Evolutionary conservation across 352 stramenopile genomes (phyloP).

Genomic region (Halophytophthora polymorphica): DNA sequence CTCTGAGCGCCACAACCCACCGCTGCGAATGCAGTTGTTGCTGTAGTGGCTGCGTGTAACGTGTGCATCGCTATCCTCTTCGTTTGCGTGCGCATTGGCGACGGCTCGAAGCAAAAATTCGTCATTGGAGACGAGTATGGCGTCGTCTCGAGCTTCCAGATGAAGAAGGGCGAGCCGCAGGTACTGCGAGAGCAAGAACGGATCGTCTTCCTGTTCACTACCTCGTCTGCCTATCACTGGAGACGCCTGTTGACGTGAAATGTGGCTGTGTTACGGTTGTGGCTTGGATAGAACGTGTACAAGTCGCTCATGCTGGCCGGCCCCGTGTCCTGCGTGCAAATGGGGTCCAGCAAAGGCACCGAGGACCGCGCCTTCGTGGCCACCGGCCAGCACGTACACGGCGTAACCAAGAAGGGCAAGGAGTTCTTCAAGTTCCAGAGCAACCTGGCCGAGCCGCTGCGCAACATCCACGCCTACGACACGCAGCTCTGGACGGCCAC

Average conservation of each 20-base stretch:
- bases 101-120: slow-evolving; percentile 74
- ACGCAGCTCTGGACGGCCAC: slow-evolving; percentile 72
- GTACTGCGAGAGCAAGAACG: slow-evolving; percentile 9
- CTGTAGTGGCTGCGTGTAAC: background rate
- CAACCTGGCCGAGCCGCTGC: slow-evolving; percentile 79
- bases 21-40: background rate
- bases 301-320: slow-evolving; percentile 57
- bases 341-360: slow-evolving; percentile 67
- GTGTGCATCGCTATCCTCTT: background rate
- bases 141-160: slow-evolving; percentile 76
- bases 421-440: slow-evolving; percentile 87
- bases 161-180: slow-evolving; percentile 80
- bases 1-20: too few species aligned
- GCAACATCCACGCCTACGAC: slow-evolving; percentile 64
- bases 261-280: background rate
- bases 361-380: slow-evolving; percentile 74
- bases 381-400: slow-evolving; percentile 65
- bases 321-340: slow-evolving; percentile 61
- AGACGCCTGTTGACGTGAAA: background rate
- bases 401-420: slow-evolving; percentile 84
- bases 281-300: slow-evolving; percentile 42
- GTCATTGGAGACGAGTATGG: slow-evolving; percentile 83
- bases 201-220: background rate
- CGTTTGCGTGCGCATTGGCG: background rate
- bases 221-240: too few species aligned